These are phyloP conservation scores for Conringia planisiliqua DNA, from an alignment of 345 rosid genomes.

Conservation along the genomic window DNA sequence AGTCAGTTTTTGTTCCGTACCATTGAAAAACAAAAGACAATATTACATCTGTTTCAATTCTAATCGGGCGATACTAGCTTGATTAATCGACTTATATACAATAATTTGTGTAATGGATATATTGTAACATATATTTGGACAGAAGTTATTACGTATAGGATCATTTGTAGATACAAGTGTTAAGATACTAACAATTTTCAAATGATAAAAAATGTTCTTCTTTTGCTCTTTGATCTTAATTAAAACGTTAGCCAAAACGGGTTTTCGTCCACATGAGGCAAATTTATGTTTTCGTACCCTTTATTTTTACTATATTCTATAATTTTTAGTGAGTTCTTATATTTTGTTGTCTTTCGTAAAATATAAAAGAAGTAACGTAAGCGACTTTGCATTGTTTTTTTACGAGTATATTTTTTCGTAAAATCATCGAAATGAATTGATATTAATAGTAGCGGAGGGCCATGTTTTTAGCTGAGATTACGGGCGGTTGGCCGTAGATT, in stretches of 20 bases:
- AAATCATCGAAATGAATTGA: background rate
- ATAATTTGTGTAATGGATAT: background rate
- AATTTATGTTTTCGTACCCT: background rate
- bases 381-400: background rate
- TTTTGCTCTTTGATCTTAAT: background rate
- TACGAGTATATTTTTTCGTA: background rate
- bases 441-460: background rate
- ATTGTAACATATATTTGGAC: background rate
- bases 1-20: background rate
- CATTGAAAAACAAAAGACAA: background rate
- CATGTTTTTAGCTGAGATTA: conserved; percentile 14
- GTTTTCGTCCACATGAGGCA: background rate
- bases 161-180: background rate
- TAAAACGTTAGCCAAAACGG: background rate
- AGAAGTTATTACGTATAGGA: background rate
- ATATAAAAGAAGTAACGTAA: background rate
- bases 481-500: conserved; percentile 17
- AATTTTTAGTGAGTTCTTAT: background rate
- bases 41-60: background rate
- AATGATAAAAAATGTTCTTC: background rate
- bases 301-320: background rate
- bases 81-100: background rate
- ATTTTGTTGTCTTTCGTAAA: background rate
- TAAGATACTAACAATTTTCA: background rate
- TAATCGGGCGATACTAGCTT: background rate